phyloP scores from a whole-genome alignment of 805 yeast species.

The Yarrowia porcina region DNA sequence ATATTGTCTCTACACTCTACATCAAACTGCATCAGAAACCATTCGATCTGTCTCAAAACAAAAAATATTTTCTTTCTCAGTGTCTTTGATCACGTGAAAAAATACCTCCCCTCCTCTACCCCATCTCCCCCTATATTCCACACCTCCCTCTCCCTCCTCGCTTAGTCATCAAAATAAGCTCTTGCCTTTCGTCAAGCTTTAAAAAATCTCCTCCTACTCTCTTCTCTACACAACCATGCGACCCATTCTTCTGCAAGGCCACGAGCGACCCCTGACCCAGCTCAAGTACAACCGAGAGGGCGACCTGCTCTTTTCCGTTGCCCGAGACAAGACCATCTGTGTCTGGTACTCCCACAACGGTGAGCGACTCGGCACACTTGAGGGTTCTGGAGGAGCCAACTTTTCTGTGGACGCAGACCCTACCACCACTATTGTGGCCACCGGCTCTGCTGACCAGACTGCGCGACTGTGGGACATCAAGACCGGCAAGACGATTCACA shows the following conservation, averaged over 20 bases:
- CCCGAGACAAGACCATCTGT: conserved; percentile 80
- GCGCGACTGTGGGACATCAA: conserved; percentile 80
- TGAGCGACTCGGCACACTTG: conserved; percentile 90
- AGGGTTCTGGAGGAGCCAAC: conserved; percentile 87
- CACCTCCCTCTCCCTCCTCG: too few relatives aligned
- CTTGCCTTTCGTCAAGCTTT: not conserved
- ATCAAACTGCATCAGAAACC: too few relatives aligned
- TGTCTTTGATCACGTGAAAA: too few relatives aligned
- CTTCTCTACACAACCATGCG: not conserved
- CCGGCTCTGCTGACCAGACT: conserved; percentile 89
- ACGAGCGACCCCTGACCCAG: conserved; percentile 96
- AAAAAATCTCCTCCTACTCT: not conserved
- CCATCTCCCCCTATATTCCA: too few relatives aligned
- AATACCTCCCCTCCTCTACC: too few relatives aligned
- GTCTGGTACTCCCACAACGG: conserved; percentile 96
- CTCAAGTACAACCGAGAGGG: conserved; percentile 95
- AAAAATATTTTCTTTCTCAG: too few relatives aligned
- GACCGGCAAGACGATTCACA: conserved; percentile 70
- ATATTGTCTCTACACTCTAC: too few relatives aligned
- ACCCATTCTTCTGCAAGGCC: conserved; percentile 54
- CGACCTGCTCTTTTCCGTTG: conserved; percentile 84
- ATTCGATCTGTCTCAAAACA: too few relatives aligned
- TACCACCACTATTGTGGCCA: conserved; percentile 63
- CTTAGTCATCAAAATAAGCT: too few relatives aligned
- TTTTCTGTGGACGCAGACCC: conserved; percentile 88